phyloP scores from a whole-genome alignment of 306 rosid species.

The Vicia villosa region DNA sequence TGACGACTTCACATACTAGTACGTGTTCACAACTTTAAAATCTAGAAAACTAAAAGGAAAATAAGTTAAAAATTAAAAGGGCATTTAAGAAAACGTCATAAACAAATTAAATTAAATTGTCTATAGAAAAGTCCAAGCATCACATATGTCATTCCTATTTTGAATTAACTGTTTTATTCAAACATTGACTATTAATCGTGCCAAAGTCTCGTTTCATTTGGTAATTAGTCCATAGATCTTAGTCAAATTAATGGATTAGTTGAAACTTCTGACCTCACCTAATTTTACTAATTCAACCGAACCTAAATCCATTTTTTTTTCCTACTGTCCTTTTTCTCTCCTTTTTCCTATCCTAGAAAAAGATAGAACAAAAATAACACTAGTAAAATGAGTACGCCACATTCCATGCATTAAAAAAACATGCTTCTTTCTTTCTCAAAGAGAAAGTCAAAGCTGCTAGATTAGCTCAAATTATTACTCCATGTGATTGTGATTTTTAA shows the following conservation, averaged over 20 bases:
- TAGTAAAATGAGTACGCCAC: constrained; percentile 51
- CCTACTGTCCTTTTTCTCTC: neutral
- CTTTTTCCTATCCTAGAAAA: neutral
- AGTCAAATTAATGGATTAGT: constrained; percentile 36
- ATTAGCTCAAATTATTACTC: constrained; percentile 57
- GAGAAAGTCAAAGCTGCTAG: constrained; percentile 92
- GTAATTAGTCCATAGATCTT: neutral
- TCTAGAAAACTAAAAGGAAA: too few relatives aligned
- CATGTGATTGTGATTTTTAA: too few relatives aligned
- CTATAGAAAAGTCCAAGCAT: constrained; percentile 21
- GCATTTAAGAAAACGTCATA: neutral
- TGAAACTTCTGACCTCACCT: constrained; percentile 36
- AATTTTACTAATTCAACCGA: constrained; percentile 24
- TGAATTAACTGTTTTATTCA: constrained; percentile 23
- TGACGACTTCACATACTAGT: neutral
- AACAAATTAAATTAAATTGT: constrained; percentile 18
- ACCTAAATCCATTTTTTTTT: neutral
- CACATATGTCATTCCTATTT: constrained; percentile 11
- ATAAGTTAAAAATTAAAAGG: too few relatives aligned
- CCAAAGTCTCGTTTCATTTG: constrained; percentile 11
- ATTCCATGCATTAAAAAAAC: constrained; percentile 73
- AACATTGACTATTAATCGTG: constrained; percentile 11
- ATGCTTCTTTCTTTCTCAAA: constrained; percentile 88
- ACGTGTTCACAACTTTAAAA: constrained; percentile 8
- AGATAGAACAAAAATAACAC: constrained; percentile 39